Conservation (phyloP, 129 eudicot species). For the Flaveria linearis region DNA sequence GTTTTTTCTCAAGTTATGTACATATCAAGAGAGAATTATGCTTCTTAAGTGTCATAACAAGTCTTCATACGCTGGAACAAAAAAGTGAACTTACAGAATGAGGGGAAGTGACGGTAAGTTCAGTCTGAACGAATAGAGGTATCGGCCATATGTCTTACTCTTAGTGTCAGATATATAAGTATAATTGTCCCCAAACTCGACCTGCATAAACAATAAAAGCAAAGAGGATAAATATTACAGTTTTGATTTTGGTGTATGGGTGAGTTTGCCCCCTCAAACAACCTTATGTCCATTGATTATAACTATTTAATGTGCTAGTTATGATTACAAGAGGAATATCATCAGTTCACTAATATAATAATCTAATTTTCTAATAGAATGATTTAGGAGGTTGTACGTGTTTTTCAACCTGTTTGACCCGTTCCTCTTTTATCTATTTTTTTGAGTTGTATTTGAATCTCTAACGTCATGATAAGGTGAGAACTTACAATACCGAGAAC, state of each 20-base stretch:
- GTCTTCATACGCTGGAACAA: background rate
- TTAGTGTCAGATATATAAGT: constrained; percentile 69
- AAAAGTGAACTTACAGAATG: constrained; percentile 17
- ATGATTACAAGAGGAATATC: background rate
- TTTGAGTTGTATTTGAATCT: background rate
- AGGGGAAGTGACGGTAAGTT: constrained; percentile 12
- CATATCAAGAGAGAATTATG: constrained; percentile 23
- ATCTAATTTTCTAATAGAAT: background rate
- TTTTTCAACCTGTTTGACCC: background rate
- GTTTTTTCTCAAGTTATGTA: constrained; percentile 25
- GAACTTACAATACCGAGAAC: constrained; percentile 84
- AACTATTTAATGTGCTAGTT: background rate
- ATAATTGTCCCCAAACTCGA: constrained; percentile 87
- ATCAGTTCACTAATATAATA: background rate
- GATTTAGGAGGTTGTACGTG: background rate
- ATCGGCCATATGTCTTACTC: constrained; percentile 64
- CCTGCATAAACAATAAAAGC: constrained; percentile 43
- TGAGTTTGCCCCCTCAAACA: too few relatives aligned
- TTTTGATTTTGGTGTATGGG: too few relatives aligned
- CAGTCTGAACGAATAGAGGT: constrained; percentile 41
- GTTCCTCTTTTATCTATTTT: background rate
- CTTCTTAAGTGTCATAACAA: constrained; percentile 10
- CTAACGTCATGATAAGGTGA: constrained; percentile 15
- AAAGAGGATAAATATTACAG: background rate
- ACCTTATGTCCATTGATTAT: too few relatives aligned